Evolutionary conservation across 345 rosid genomes (phyloP).

Genomic region (Microthlaspi erraticum): DNA sequence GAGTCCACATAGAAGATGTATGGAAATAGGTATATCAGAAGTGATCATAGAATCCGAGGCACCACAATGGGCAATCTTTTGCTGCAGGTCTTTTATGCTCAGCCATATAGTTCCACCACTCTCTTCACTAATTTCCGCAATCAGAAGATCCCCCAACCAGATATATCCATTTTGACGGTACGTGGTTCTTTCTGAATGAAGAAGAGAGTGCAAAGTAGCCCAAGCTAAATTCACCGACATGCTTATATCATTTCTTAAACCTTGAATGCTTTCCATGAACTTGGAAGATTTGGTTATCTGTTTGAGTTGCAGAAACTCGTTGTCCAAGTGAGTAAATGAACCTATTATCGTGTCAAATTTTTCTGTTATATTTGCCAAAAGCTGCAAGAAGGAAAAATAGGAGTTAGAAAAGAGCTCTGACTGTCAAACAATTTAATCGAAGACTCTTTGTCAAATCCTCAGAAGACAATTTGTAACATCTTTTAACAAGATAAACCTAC

Average conservation of each 20-base stretch:
- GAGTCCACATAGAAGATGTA: conserved; percentile 91
- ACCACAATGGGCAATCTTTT: conserved; percentile 75
- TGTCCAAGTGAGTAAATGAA: conserved; percentile 88
- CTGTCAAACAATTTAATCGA: conserved; percentile 5
- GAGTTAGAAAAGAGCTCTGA: conserved; percentile 29
- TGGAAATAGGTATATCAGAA: conserved; percentile 78
- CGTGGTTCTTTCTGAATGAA: conserved; percentile 83
- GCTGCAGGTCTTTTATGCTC: conserved; percentile 70
- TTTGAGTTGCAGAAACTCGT: conserved; percentile 80
- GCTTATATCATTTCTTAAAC: conserved; percentile 51
- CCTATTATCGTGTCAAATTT: conserved; percentile 77
- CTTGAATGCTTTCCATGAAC: conserved; percentile 60
- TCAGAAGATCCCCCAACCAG: conserved; percentile 95
- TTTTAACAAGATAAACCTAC: conserved; percentile 48
- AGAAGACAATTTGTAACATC: conserved; percentile 27
- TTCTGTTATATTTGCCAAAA: conserved; percentile 78
- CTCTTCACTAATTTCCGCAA: conserved; percentile 84
- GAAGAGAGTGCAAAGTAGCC: conserved; percentile 94
- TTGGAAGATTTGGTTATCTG: conserved; percentile 79
- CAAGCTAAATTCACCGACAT: conserved; percentile 72
- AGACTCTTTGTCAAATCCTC: conserved; percentile 18
- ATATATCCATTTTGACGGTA: conserved; percentile 88
- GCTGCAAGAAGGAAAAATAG: conserved; percentile 57
- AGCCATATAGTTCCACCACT: conserved; percentile 67
- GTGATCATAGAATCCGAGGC: conserved; percentile 61